Percentiles rank a stretch among this genome's conserved stretches.
These are phyloP conservation scores for Quercus engelmannii DNA, from an alignment of 306 rosid genomes.

Conservation along the genomic window DNA sequence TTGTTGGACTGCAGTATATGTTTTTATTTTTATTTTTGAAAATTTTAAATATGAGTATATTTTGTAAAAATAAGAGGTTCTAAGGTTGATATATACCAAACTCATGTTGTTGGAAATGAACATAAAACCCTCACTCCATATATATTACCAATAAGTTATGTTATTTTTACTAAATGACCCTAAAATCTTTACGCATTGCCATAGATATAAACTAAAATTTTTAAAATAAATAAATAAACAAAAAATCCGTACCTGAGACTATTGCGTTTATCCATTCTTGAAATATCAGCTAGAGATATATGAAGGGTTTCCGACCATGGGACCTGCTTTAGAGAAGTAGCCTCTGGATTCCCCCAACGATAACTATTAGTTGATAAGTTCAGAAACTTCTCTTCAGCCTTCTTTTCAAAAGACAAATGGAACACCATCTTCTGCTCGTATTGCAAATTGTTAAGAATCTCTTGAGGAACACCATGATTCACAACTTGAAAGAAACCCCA, in stretches of 20 bases:
- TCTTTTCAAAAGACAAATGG: conserved; percentile 36
- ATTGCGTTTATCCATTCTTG: conserved; percentile 29
- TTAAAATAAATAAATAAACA: not conserved
- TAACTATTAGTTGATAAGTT: conserved; percentile 43
- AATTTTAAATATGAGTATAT: no score
- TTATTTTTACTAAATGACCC: no score
- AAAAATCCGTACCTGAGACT: conserved; percentile 39
- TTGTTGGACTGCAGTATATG: no score
- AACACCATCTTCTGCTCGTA: conserved; percentile 46
- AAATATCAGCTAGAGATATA: conserved; percentile 39
- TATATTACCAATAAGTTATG: no score
- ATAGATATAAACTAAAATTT: not conserved
- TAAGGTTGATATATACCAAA: no score
- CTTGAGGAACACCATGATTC: conserved; percentile 60
- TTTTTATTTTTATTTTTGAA: no score
- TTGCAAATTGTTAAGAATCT: conserved; percentile 31
- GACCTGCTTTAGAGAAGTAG: conserved; percentile 40
- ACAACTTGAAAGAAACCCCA: conserved; percentile 79
- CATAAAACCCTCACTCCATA: no score
- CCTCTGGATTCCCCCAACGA: conserved; percentile 67
- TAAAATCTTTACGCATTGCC: no score
- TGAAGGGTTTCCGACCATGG: conserved; percentile 80
- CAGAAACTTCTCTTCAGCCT: conserved; percentile 28
- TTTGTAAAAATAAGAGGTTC: no score
- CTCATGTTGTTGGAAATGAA: no score